Conservation (phyloP, 305 asterid genomes). For the Fraxinus dipetala region DNA sequence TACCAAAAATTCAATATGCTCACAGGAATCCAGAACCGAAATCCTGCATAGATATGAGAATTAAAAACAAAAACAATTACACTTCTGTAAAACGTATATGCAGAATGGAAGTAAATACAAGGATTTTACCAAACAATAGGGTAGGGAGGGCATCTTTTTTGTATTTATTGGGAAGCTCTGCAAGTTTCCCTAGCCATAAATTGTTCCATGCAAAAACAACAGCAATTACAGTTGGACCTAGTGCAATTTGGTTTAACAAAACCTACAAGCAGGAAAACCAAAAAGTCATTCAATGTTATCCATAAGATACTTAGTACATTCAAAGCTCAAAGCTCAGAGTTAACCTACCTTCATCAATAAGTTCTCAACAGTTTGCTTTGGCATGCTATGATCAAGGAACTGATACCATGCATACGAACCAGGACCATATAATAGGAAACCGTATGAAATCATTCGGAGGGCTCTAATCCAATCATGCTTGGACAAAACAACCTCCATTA, state of each 20-base stretch:
- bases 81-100: neutral
- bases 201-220: conserved; percentile 90
- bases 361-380: conserved; percentile 60
- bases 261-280: conserved; percentile 49
- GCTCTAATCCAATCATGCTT: conserved; percentile 83
- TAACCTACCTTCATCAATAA: conserved; percentile 52
- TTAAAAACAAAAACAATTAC: neutral
- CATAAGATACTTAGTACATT: neutral
- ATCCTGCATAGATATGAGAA: conserved; percentile 38
- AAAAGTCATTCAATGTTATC: conserved; percentile 2
- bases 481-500: conserved; percentile 38
- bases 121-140: conserved; percentile 54
- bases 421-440: conserved; percentile 81
- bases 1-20: conserved; percentile 59
- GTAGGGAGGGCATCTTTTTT: conserved; percentile 87
- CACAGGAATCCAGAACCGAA: conserved; percentile 66
- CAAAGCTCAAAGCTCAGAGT: neutral
- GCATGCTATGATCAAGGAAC: conserved; percentile 71
- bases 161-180: conserved; percentile 88
- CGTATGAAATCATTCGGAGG: conserved; percentile 81
- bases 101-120: neutral
- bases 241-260: conserved; percentile 66
- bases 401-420: conserved; percentile 93
- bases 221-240: conserved; percentile 86
- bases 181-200: conserved; percentile 80